Evolutionary conservation across 2,329 filamentous ascomycete genomes (phyloP), one percentile per base, ranked within the genome.

Genomic region (Aspergillus costaricaensis): DNA sequence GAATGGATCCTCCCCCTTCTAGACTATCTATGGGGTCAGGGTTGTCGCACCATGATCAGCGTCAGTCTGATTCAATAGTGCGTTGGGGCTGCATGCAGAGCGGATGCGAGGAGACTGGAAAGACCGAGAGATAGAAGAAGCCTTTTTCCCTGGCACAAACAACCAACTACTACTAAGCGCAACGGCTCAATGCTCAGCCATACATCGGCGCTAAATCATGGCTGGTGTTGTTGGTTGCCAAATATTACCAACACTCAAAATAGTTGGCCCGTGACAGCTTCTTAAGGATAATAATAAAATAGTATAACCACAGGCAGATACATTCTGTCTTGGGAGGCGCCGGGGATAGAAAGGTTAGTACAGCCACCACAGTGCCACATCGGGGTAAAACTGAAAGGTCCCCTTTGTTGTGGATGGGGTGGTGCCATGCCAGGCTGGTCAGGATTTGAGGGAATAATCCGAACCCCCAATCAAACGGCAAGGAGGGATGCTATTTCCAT

Each of bases 311-410:
- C n/a, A 15, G 43, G 19, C 5, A 25, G 19, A 25, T 8, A 8
- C 25, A 25, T 7, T 27, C 44, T 32, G 47, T 27, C 25, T 50
- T 36, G 32, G 32, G 32, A 36, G 32, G 10, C 12, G 10, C 30
- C 32, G 12, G 32, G 30, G 32, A 36, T 36, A 14, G 32, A 36
- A 10, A 10, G 41, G 21, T 21, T 5, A 21, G 41, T 44, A 49
- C 47, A 50, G 47, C 47, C 47, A 50, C 47, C 44, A 27, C 44
- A n/a, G 47, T 50, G 47, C 47, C 47, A 30, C 47, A 44, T 44
- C 41, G 41, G 41, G 41, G 23, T 10, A 14, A 21, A 44, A 21
- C 10, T 36, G 10, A 12, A 44, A 44, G 5, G 21, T 21, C 19
- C 5, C 19, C 41, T 44, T 44, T 44, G 41, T 44, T 10, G 41